Evolutionary conservation across 305 asterid species (phyloP), one percentile per base, ranked within the genome.

Genomic region (Plantago lanceolata): DNA sequence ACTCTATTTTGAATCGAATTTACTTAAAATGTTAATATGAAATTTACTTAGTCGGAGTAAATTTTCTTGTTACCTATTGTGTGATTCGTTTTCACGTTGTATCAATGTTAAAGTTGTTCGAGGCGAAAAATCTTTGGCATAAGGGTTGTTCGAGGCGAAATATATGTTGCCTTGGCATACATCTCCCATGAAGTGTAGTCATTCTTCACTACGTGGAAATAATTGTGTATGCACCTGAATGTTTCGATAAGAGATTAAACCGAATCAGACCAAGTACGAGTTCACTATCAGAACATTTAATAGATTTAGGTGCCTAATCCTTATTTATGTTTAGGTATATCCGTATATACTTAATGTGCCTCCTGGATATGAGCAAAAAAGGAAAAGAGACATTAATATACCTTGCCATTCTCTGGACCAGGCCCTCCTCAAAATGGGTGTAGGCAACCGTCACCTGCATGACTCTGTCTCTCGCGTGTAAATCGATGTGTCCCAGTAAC

Each of bases 141-240:
- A 78, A 57, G 69, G 80, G 80, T 86, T 73, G 70, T 19, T 61
- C 5, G 96, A 80, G 65, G 96, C 94, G 15, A 85, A 83, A 77
- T 72, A 89, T 76, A 95, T 70, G 83, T 89, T 89, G 26, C 96
- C 93, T 71, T 89, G 93, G 77, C 96, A 71, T 89, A 89, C 95
- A 89, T 86, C 59, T 67, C 80, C 95, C 96, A 89, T 6, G 84
- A 87, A 33, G 90, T 89, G 77, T 89, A 86, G 81, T 89, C 96
- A 45, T 89, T 86, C 84, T 89, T 89, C 50, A 89, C 96, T 63
- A 86, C 87, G 62, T 89, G 96, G 70, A 89, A 86, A 73, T 84
- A 80, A 5, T 95, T 91, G 71, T 86, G 95, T 59, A 91, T 76
- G 59, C 96, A 89, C 86, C 96, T 86, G 86, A 55, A 71, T n/a